Evolutionary conservation across 371 early-diverging fungal species (phyloP), one percentile per base, ranked within the genome.

Genomic region (Mucor lusitanicus): DNA sequence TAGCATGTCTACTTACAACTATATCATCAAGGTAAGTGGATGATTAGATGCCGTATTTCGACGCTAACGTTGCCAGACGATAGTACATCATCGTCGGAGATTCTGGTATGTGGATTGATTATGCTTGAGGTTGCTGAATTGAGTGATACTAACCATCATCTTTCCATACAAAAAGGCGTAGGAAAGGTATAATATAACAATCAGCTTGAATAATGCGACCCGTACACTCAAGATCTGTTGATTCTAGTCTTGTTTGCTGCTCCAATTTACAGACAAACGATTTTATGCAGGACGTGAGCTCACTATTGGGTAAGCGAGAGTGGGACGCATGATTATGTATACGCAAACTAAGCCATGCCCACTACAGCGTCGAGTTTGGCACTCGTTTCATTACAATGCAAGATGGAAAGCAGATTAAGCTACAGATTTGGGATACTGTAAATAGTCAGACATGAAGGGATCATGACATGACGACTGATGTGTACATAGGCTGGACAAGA

Each of bases 341-440:
- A 21, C n/a, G 21, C 3, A 33, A 33, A 62, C 27, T 54, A 12
- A 17, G 11, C 12, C n/a, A 12, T 54, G 21, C 15, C n/a, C n/a
- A 9, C 28, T 12, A 39, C 23, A 88, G 90, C 63, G 94, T 94
- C 33, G 94, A 91, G 65, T 94, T 93, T 78, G 94, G 94, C 28
- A 89, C 94, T 59, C 87, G 90, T 53, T 90, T 92, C 63, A 88
- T 94, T 67, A 85, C 82, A 33, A 83, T 97, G 46, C 9, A 46
- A 13, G 91, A 92, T 61, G 87, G 87, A 64, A 90, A 92, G 68
- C 90, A 88, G 68, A 90, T 98, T 71, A 98, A 98, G 80, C 87
- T 99, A 21, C 99, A 99, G 78, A 95, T 99, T 62, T 99, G 99
- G 99, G 99, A 99, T 79, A 99, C 99, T 15, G 97, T 95, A 74